Percentiles rank a stretch among this genome's conserved stretches.
Conservation (phyloP, 176 grass and related monocot genomes). For the Oryza nivara region DNA sequence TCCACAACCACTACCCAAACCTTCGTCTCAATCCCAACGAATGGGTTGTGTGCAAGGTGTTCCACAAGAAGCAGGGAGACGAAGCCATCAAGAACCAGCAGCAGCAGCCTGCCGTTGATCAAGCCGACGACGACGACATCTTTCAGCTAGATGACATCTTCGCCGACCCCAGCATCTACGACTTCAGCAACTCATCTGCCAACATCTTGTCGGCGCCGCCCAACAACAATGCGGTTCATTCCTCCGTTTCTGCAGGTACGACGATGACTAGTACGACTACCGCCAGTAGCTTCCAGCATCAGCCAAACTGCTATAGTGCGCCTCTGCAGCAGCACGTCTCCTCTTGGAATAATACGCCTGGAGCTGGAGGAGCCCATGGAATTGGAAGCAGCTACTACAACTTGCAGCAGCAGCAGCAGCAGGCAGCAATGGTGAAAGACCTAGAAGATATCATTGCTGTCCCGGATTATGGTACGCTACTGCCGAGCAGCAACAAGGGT, state of each 20-base stretch:
- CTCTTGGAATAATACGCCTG: slow-evolving; percentile 27
- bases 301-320: neutral
- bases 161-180: slow-evolving; percentile 29
- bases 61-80: slow-evolving; percentile 42
- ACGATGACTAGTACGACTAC: neutral
- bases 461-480: neutral
- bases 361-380: neutral
- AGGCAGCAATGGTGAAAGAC: slow-evolving; percentile 41
- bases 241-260: neutral
- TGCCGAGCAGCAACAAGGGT: neutral
- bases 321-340: neutral
- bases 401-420: neutral
- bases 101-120: neutral
- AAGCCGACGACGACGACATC: slow-evolving; percentile 16
- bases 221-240: slow-evolving; percentile 6
- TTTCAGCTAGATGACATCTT: slow-evolving; percentile 26
- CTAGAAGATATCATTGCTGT: neutral
- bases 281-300: neutral
- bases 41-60: slow-evolving; percentile 70
- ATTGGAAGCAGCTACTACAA: slow-evolving; percentile 35
- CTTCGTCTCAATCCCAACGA: slow-evolving; percentile 39
- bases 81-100: neutral
- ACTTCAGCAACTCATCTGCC: slow-evolving; percentile 16
- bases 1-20: slow-evolving; percentile 13
- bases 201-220: neutral